Conservation (phyloP, 108 stramenopile genomes). For the Cyclotella cryptica region DNA sequence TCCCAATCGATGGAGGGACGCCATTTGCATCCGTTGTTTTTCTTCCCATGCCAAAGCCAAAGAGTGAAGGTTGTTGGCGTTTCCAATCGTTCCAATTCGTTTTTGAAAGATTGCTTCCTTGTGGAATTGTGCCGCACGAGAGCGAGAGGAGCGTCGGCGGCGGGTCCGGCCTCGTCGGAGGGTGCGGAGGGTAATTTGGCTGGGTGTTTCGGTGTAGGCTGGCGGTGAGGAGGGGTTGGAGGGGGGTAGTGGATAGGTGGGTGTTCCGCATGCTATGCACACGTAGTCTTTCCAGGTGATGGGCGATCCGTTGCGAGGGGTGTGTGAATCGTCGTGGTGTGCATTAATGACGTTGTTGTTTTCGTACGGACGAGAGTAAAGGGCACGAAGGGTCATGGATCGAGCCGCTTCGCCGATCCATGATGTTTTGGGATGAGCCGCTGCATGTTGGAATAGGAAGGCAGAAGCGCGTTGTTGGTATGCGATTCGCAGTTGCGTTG, state of each 20-base stretch:
- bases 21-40: constrained; percentile 9
- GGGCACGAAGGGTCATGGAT: constrained; percentile 2
- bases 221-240: not conserved
- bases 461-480: constrained; percentile 6
- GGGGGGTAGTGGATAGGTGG: constrained; percentile 8
- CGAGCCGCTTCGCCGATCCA: constrained; percentile 1
- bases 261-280: constrained; percentile 45
- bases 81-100: constrained; percentile 18
- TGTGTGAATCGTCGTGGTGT: not conserved
- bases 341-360: not conserved
- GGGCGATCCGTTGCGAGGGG: not conserved
- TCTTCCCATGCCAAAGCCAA: constrained; percentile 12
- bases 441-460: not conserved
- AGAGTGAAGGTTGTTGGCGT: constrained; percentile 3
- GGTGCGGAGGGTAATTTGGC: constrained; percentile 26
- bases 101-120: constrained; percentile 22
- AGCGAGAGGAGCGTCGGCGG: constrained; percentile 42
- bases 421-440: not conserved
- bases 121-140: constrained; percentile 21
- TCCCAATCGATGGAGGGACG: constrained; percentile 33
- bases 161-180: constrained; percentile 32
- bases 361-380: not conserved
- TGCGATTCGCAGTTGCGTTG: constrained; percentile 6
- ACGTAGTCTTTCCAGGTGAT: constrained; percentile 22
- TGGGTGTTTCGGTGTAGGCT: not conserved